Percentiles rank a stretch among this genome's conserved stretches.
Conservation (phyloP, 768 basidiomycete genomes). For the Psilocybe sp. region DNA sequence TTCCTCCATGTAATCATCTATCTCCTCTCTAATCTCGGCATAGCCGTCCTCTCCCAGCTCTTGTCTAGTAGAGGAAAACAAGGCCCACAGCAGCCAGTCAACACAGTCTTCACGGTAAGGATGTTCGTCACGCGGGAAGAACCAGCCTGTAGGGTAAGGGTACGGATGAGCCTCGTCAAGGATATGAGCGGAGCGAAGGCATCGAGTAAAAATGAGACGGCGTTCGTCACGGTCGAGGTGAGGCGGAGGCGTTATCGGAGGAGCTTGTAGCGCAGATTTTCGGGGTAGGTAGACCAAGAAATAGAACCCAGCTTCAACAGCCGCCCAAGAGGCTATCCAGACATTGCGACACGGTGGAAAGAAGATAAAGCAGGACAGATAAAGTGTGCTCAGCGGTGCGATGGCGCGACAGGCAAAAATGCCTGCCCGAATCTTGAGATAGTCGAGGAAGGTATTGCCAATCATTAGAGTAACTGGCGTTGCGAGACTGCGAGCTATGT, state of each 20-base stretch:
- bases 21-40: slow-evolving; percentile 36
- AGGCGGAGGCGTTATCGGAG: slow-evolving; percentile 24
- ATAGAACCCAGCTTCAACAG: slow-evolving; percentile 48
- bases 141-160: slow-evolving; percentile 50
- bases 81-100: slow-evolving; percentile 67
- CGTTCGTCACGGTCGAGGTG: slow-evolving; percentile 8
- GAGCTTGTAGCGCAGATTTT: slow-evolving; percentile 39
- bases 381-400: slow-evolving; percentile 46
- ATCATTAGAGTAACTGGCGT: slow-evolving; percentile 30
- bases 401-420: slow-evolving; percentile 47
- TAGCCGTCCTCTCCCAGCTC: slow-evolving; percentile 30
- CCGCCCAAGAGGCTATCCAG: slow-evolving; percentile 25
- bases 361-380: slow-evolving; percentile 23
- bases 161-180: slow-evolving; percentile 18
- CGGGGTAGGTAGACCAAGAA: slow-evolving; percentile 47
- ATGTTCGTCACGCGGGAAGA: slow-evolving; percentile 28
- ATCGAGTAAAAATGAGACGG: slow-evolving; percentile 49
- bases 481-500: too few species aligned
- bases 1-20: slow-evolving; percentile 40
- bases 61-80: slow-evolving; percentile 44
- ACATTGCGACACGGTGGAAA: slow-evolving; percentile 19
- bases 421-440: slow-evolving; percentile 46
- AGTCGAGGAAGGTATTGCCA: slow-evolving; percentile 46
- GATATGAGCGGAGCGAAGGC: slow-evolving; percentile 26
- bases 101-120: slow-evolving; percentile 43